These are phyloP conservation scores for Cucumis cinereus DNA, from an alignment of 306 rosid species.

Conservation along the genomic window DNA sequence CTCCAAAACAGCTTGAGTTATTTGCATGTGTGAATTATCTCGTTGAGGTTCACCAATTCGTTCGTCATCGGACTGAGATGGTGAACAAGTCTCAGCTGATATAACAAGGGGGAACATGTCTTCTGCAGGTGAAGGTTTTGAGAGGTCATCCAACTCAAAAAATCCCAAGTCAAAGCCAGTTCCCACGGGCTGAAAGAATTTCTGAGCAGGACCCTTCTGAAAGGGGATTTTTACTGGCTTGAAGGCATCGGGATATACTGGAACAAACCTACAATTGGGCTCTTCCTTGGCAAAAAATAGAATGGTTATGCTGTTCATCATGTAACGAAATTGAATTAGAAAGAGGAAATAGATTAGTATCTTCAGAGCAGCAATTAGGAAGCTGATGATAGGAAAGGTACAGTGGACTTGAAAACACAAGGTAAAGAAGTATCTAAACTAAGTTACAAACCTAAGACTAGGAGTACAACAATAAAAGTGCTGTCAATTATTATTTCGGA, in stretches of 20 bases:
- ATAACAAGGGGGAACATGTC: conserved; percentile 70
- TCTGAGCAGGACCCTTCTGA: conserved; percentile 72
- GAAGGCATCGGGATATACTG: conserved; percentile 50
- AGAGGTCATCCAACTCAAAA: conserved; percentile 74
- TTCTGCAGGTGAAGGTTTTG: conserved; percentile 68
- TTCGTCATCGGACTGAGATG: conserved; percentile 24
- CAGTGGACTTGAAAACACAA: not conserved
- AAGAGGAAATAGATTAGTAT: not conserved
- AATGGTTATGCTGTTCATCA: conserved; percentile 53
- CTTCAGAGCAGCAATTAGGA: not conserved
- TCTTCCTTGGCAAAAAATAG: conserved; percentile 89
- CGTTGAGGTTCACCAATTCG: conserved; percentile 20
- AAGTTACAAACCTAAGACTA: not conserved
- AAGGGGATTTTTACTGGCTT: conserved; percentile 55
- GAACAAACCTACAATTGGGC: conserved; percentile 54
- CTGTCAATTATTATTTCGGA: not conserved
- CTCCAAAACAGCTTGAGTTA: conserved; percentile 69
- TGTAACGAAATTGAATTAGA: conserved; percentile 13
- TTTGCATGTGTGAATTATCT: conserved; percentile 48
- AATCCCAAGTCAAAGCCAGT: conserved; percentile 84
- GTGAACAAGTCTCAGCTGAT: conserved; percentile 52
- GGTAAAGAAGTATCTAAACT: not conserved
- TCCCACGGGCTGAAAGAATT: conserved; percentile 63
- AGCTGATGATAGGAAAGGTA: not conserved
- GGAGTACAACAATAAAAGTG: not conserved